These are phyloP conservation scores for Phylloporus sp. DNA, from an alignment of 768 basidiomycete genomes.

Conservation along the genomic window DNA sequence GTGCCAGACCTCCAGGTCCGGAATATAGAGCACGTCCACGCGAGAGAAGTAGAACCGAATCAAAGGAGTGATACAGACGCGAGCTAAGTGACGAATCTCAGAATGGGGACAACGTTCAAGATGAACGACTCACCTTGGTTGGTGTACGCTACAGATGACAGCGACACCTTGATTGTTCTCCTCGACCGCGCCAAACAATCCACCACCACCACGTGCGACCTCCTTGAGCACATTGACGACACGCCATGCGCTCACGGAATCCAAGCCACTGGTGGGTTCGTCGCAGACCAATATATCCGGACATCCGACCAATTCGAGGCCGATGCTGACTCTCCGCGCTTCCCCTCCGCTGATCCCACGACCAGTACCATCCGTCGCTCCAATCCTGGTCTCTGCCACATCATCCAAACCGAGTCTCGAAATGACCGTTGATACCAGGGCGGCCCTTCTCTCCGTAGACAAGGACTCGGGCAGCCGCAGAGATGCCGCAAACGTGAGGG, in stretches of 20 bases:
- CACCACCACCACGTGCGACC: constrained; percentile 53
- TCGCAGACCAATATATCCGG: constrained; percentile 86
- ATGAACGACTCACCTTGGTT: constrained; percentile 57
- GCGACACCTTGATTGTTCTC: constrained; percentile 60
- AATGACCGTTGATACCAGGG: constrained; percentile 67
- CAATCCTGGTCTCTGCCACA: constrained; percentile 70
- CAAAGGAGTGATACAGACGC: constrained; percentile 81
- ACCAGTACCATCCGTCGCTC: constrained; percentile 56
- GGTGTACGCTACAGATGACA: constrained; percentile 84
- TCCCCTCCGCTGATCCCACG: constrained; percentile 92
- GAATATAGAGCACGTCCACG: constrained; percentile 76
- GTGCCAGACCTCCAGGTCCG: constrained; percentile 69
- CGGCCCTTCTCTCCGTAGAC: constrained; percentile 54
- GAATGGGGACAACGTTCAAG: not conserved
- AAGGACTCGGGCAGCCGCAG: constrained; percentile 78
- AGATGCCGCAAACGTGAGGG: constrained; percentile 80
- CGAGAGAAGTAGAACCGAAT: constrained; percentile 73
- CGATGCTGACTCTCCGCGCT: constrained; percentile 86
- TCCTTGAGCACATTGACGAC: constrained; percentile 73
- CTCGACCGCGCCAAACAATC: constrained; percentile 18
- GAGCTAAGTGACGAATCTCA: constrained; percentile 43
- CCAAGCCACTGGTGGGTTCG: constrained; percentile 80
- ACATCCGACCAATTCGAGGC: constrained; percentile 78
- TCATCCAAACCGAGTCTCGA: constrained; percentile 72
- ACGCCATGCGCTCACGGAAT: constrained; percentile 82